Percentiles rank a stretch among this genome's conserved stretches.
These are phyloP conservation scores for Drechslera avenae DNA, from an alignment of 2,329 filamentous ascomycete species.

Conservation along the genomic window DNA sequence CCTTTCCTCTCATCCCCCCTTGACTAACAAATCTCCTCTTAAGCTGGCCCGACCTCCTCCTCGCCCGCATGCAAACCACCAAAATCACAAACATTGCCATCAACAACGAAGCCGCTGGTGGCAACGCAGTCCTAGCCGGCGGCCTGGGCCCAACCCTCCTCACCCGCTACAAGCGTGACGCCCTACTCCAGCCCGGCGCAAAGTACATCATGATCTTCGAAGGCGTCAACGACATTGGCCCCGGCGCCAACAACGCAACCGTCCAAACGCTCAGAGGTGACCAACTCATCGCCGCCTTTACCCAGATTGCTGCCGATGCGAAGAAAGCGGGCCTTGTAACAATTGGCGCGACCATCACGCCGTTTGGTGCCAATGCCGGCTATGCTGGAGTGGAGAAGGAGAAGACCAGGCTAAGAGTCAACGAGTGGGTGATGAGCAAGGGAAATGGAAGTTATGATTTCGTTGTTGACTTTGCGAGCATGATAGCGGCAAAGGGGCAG, in stretches of 20 bases:
- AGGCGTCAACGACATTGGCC: conserved; percentile 69
- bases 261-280: conserved; percentile 57
- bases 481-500: conserved; percentile 59
- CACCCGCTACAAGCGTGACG: conserved; percentile 66
- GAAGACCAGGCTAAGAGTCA: conserved; percentile 61
- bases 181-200: conserved; percentile 62
- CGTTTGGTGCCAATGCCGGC: conserved; percentile 57
- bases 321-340: conserved; percentile 50
- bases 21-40: conserved; percentile 28
- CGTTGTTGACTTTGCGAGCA: conserved; percentile 65
- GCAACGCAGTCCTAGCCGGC: conserved; percentile 66
- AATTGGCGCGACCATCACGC: conserved; percentile 69
- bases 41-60: conserved; percentile 48
- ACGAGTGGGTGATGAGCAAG: conserved; percentile 64
- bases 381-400: conserved; percentile 57
- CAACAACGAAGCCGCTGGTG: conserved; percentile 70
- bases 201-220: conserved; percentile 70
- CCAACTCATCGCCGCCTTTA: conserved; percentile 61
- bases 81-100: conserved; percentile 58
- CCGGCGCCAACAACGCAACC: conserved; percentile 50
- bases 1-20: no score
- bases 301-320: conserved; percentile 59
- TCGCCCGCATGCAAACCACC: conserved; percentile 53
- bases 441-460: conserved; percentile 59
- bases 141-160: conserved; percentile 67